These are phyloP conservation scores for Papiliotrema laurentii DNA, from an alignment of 1,284 basidiomycete species.

Conservation along the genomic window DNA sequence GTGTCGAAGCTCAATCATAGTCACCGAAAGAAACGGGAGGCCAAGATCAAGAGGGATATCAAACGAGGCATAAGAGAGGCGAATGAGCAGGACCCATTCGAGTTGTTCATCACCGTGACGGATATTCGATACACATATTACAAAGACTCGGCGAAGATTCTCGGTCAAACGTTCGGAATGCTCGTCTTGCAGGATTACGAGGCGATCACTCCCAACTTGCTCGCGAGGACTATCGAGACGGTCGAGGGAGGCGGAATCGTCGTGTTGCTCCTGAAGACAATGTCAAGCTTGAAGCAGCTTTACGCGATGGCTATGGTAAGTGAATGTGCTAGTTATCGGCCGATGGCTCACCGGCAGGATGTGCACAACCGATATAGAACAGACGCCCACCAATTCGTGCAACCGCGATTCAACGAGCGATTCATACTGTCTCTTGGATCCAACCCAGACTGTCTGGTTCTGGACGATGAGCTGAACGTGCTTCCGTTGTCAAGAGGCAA, in stretches of 20 bases:
- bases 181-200: slow-evolving; percentile 97
- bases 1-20: slow-evolving; percentile 47
- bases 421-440: slow-evolving; percentile 92
- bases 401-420: slow-evolving; percentile 96
- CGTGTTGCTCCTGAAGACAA: slow-evolving; percentile 87
- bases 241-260: slow-evolving; percentile 96
- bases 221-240: slow-evolving; percentile 96
- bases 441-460: slow-evolving; percentile 82
- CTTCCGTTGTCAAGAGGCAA: slow-evolving; percentile 95
- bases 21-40: slow-evolving; percentile 94
- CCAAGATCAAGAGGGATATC: slow-evolving; percentile 89
- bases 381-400: slow-evolving; percentile 80
- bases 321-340: slow-evolving; percentile 1
- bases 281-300: slow-evolving; percentile 87
- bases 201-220: slow-evolving; percentile 93
- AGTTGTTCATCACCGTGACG: slow-evolving; percentile 97
- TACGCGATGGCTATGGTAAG: slow-evolving; percentile 95
- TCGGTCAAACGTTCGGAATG: slow-evolving; percentile 98
- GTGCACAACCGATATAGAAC: slow-evolving; percentile 92
- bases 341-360: slow-evolving; percentile 56
- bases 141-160: slow-evolving; percentile 92
- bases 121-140: slow-evolving; percentile 97
- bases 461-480: slow-evolving; percentile 98
- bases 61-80: slow-evolving; percentile 90
- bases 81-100: slow-evolving; percentile 94